Base-by-base conservation (phyloP, 2,329 filamentous ascomycete species). In the Exophiala aquamarina region DNA sequence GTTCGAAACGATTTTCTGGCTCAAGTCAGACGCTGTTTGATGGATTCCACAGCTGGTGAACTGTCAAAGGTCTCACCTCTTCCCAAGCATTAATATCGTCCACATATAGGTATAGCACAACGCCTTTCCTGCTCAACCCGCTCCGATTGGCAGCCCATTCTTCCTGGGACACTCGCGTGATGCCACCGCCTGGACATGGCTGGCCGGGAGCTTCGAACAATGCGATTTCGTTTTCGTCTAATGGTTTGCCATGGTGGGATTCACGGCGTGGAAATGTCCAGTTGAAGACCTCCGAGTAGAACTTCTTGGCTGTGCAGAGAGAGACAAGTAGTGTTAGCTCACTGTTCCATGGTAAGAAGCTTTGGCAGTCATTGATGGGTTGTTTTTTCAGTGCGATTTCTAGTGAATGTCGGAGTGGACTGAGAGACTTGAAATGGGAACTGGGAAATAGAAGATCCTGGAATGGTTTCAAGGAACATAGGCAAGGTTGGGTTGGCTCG, bases 81-180 rank as follows among this genome's bases (percentile, higher is more conserved):
- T 51, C 49, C 4, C 40, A 34, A 14, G 43, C 39, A n/a, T 53
- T 40, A 29, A 61, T 44, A 34, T 60, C 47, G 14, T 57, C 48
- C 7, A 61, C 59, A 19, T 48, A 53, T 33, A 60, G 48, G 41
- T 61, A 61, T 14, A 58, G 18, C 20, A 55, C 54, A n/a, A 50
- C 43, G 19, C 44, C 50, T 18, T 43, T 49, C 6, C 48, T 41
- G 18, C 49, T 49, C n/a, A 31, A 45, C 28, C 32, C 15, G 35
- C 44, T 31, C 44, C 35, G 9, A 26, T 42, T 36, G 23, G 23
- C 23, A 26, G 23, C 23, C 47, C 43, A 48, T 20, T 40, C 34
- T 23, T 46, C 38, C 31, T 47, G 20, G 33, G 46, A 42, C n/a
- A 57, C 51, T 10, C 51, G 47, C 26, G 56, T 54, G 28, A 58